Conservation (phyloP, 176 grass and related monocot species). For the Oryza glaberrima region DNA sequence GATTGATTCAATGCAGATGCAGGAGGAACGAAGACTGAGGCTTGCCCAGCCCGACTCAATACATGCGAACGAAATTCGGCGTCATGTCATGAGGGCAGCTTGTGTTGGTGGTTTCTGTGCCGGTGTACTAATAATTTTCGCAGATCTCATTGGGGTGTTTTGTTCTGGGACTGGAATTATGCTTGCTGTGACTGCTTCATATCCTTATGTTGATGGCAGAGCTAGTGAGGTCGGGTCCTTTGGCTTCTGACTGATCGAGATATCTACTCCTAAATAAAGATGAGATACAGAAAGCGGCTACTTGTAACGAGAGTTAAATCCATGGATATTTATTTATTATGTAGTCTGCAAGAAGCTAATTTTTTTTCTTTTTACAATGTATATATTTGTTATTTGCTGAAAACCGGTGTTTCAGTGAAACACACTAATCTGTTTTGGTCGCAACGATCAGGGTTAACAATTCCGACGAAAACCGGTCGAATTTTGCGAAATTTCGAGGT, state of each 20-base stretch:
- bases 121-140: conserved; percentile 5
- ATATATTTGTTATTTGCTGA: too few species aligned
- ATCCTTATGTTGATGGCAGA: conserved; percentile 19
- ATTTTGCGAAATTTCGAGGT: too few species aligned
- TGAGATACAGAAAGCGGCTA: too few species aligned
- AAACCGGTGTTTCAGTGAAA: too few species aligned
- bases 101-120: conserved; percentile 12
- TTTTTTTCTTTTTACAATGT: too few species aligned
- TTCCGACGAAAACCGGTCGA: too few species aligned
- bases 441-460: too few species aligned
- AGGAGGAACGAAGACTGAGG: neutral
- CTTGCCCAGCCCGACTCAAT: neutral
- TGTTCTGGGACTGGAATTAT: conserved; percentile 11
- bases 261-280: too few species aligned
- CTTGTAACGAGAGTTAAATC: too few species aligned
- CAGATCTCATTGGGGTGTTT: conserved; percentile 17
- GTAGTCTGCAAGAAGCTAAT: too few species aligned
- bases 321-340: too few species aligned
- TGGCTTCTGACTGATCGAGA: neutral
- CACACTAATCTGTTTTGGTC: too few species aligned
- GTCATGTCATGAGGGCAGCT: neutral
- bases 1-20: neutral
- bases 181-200: neutral
- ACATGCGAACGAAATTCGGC: neutral
- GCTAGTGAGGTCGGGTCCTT: neutral